A percentile compares a stretch with the other conserved stretches of the same genome.
phyloP scores from a whole-genome alignment of 1,284 basidiomycete genomes.

The Boletellus deceptivus region DNA sequence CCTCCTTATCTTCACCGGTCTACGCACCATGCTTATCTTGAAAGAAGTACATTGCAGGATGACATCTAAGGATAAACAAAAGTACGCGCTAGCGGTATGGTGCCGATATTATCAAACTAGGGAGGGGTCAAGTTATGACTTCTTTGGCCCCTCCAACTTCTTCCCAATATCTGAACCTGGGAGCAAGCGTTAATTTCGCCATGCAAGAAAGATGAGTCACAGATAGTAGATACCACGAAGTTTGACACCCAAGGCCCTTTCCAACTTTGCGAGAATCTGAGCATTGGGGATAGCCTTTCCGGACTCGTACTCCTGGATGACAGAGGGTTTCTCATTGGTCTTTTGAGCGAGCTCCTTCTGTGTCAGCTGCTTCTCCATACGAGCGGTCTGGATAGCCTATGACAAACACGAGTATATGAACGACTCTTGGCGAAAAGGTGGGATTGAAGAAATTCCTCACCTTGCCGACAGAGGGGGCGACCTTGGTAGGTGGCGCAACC shows the following conservation, averaged over 20 bases:
- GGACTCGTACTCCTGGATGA: slow-evolving; percentile 89
- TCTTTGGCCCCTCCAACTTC: slow-evolving; percentile 75
- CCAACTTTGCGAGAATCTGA: slow-evolving; percentile 90
- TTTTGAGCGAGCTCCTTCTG: slow-evolving; percentile 96
- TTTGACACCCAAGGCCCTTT: slow-evolving; percentile 88
- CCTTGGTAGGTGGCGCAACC: slow-evolving; percentile 90
- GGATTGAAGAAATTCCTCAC: slow-evolving; percentile 39
- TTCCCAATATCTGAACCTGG: slow-evolving; percentile 77
- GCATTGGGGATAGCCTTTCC: slow-evolving; percentile 89
- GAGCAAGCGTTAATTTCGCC: slow-evolving; percentile 7
- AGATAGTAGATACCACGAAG: slow-evolving; percentile 67
- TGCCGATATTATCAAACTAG: slow-evolving; percentile 22
- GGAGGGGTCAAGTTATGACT: slow-evolving; percentile 50
- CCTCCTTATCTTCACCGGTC: background rate
- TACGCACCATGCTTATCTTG: background rate
- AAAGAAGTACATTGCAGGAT: slow-evolving; percentile 25
- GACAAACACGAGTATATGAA: slow-evolving; percentile 1
- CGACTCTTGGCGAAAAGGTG: background rate
- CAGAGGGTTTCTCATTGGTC: slow-evolving; percentile 87
- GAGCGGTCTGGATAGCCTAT: slow-evolving; percentile 81
- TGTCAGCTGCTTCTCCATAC: slow-evolving; percentile 74
- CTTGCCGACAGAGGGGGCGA: slow-evolving; percentile 78
- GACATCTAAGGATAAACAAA: slow-evolving; percentile 23
- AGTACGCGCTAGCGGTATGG: slow-evolving; percentile 10
- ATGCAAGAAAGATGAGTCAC: background rate